A percentile compares a stretch with the other conserved stretches of the same genome.
Conservation (phyloP, 225 moss, liverwort and hornwort species). For the Anthoceros angustus region DNA sequence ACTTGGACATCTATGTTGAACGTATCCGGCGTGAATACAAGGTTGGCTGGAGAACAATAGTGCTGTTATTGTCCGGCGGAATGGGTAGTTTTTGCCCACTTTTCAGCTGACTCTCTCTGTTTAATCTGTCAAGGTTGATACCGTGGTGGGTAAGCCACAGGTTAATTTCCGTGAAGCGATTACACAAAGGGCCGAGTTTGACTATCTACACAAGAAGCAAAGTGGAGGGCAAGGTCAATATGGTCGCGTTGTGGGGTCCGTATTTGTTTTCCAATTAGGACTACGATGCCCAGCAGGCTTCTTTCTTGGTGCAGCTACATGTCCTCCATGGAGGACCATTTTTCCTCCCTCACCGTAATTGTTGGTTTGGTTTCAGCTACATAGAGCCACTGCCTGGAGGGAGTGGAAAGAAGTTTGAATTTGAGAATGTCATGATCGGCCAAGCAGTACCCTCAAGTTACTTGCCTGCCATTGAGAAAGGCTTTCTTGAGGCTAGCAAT, state of each 20-base stretch:
- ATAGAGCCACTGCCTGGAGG: conserved; percentile 75
- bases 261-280: background rate
- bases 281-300: background rate
- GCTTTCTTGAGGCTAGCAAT: conserved; percentile 75
- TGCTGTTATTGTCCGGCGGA: background rate
- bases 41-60: conserved; percentile 16
- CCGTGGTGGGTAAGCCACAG: conserved; percentile 90
- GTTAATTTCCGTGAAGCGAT: conserved; percentile 96
- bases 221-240: conserved; percentile 99
- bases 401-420: conserved; percentile 84
- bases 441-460: conserved; percentile 89
- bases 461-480: conserved; percentile 91
- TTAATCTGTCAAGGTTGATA: conserved; percentile 54
- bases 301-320: background rate
- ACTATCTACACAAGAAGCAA: conserved; percentile 97
- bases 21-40: conserved; percentile 97
- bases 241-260: conserved; percentile 87
- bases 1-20: conserved; percentile 98
- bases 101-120: background rate
- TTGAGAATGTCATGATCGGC: conserved; percentile 91
- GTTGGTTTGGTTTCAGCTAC: conserved; percentile 33
- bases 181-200: conserved; percentile 77
- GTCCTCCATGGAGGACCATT: background rate
- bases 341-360: background rate
- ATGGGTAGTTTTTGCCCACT: background rate